Base-by-base conservation (phyloP, 129 eudicot species). In the Flaveria trinervia region DNA sequence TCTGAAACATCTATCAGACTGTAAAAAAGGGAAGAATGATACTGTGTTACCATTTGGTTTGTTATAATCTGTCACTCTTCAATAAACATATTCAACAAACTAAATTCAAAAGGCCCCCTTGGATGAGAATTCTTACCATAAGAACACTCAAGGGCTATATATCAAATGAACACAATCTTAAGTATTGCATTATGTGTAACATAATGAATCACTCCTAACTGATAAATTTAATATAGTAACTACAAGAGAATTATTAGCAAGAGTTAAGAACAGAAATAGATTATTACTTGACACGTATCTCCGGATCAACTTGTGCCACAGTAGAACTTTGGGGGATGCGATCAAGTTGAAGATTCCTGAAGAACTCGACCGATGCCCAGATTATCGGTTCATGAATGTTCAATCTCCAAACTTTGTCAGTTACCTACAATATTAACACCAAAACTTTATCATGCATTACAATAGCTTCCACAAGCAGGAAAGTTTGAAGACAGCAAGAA, bases 1-100 rank as follows among this genome's bases (percentile, higher is more conserved):
- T 94, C 97, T 62, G 98, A 94, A 83, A 94, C 96, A 78, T 94
- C 97, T 79, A 94, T 89, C 71, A 91, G 79, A 82, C 98, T 93
- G 93, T 66, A 90, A 88, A 16, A 44, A 18, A 18, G 66, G 13
- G 12, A 45, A 14, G 12, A 14, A 67, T 39, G 6, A 33, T 65
- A 65, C 16, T 4, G 17, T 77, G 28, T 54, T 30, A 70, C 72
- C 61, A 45, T 44, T 51, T 28, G 69, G 62, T 54, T 48, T 33
- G 68, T 18, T 18, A 50, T 46, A 51, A 51, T 57, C 44, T 61
- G 18, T 62, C 61, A 61, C 18, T 62, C 25, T 71, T 79, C 44
- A 33, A 44, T 26, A 20, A 52, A 33, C 52, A 65, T 54, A 15
- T 22, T 22, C 22, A 52, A 54, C 50, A 52, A 72, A 30, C 69